A percentile compares a stretch with the other conserved stretches of the same genome.
Conservation (phyloP, 768 basidiomycete genomes). For the Sporobolomyces phaffii region DNA sequence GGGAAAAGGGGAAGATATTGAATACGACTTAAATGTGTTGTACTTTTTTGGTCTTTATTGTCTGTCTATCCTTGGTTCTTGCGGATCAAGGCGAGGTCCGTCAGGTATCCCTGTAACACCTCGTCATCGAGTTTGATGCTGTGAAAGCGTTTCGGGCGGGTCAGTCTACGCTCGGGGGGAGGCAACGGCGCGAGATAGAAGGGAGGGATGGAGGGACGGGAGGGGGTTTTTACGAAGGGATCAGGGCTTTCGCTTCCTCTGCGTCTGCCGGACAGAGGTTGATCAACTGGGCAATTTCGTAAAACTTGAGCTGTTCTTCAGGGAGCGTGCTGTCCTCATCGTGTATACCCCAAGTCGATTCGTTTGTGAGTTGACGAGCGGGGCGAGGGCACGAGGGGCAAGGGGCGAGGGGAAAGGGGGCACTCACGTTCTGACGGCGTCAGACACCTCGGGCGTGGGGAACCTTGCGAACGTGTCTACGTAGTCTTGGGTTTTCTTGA, state of each 20-base stretch:
- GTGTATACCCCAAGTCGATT: too few relatives aligned
- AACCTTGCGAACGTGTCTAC: constrained; percentile 88
- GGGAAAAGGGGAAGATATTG: neutral
- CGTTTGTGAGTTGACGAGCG: too few relatives aligned
- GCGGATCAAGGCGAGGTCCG: constrained; percentile 83
- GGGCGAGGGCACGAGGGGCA: neutral
- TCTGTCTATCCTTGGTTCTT: constrained; percentile 59
- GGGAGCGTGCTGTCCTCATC: neutral
- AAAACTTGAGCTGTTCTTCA: constrained; percentile 65
- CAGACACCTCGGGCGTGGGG: constrained; percentile 69
- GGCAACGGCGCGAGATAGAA: neutral
- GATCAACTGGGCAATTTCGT: constrained; percentile 87
- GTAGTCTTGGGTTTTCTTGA: constrained; percentile 86
- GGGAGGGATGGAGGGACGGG: neutral
- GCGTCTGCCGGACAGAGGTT: constrained; percentile 80
- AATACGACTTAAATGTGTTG: neutral
- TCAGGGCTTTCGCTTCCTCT: constrained; percentile 84
- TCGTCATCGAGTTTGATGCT: constrained; percentile 87
- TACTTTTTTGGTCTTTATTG: too few relatives aligned
- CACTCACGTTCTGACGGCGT: constrained; percentile 79
- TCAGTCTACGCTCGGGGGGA: too few relatives aligned
- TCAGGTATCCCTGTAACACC: constrained; percentile 67
- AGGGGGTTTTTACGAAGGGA: constrained; percentile 62
- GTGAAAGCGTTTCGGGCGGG: neutral
- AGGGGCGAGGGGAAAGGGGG: neutral